These are phyloP conservation scores for Chloris gayana DNA, from an alignment of 176 grass and related monocot genomes.

Conservation along the genomic window DNA sequence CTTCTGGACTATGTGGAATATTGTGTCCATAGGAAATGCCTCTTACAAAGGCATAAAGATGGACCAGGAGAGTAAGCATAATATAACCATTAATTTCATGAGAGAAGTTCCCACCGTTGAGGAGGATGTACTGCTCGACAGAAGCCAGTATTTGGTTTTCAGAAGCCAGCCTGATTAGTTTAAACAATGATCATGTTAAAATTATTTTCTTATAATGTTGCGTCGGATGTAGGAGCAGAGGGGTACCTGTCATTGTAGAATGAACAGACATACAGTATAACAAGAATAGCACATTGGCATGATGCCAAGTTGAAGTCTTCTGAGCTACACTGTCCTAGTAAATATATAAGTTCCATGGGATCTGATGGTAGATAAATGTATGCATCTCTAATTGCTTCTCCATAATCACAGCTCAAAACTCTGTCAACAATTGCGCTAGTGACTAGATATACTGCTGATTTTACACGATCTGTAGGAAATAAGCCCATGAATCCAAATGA, in stretches of 20 bases:
- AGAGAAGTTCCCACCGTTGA: conserved; percentile 68
- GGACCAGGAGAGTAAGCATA: conserved; percentile 75
- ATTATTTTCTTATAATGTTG: conserved; percentile 4
- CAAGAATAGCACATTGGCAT: conserved; percentile 77
- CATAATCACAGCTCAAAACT: conserved; percentile 70
- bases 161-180: conserved; percentile 58
- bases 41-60: conserved; percentile 84
- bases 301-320: conserved; percentile 81
- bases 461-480: conserved; percentile 79
- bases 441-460: conserved; percentile 75
- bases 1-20: conserved; percentile 69
- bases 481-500: conserved; percentile 88
- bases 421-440: conserved; percentile 66
- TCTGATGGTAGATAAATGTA: conserved; percentile 74
- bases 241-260: conserved; percentile 83
- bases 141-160: conserved; percentile 83
- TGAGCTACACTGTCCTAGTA: conserved; percentile 70
- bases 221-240: conserved; percentile 29
- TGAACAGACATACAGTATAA: conserved; percentile 72
- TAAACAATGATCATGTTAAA: conserved; percentile 40
- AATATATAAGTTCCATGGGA: conserved; percentile 77
- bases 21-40: conserved; percentile 49
- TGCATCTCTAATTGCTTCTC: conserved; percentile 81
- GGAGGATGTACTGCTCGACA: conserved; percentile 92
- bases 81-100: conserved; percentile 47